A percentile compares a stretch with the other conserved stretches of the same genome.
Conservation (phyloP, 805 yeast species). For the Suhomyces sp. region DNA sequence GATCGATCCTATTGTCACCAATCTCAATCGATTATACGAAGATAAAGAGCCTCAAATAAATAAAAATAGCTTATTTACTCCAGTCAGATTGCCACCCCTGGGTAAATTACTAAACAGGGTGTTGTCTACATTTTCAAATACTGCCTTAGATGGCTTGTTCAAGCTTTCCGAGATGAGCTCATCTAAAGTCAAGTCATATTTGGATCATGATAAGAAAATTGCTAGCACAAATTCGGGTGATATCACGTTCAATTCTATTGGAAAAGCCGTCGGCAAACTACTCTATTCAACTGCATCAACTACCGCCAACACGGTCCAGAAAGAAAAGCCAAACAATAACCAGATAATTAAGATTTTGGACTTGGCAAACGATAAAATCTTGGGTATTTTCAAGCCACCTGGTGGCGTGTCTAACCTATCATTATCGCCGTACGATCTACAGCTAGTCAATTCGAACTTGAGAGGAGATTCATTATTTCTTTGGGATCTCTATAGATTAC, state of each 20-base stretch:
- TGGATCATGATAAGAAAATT: slow-evolving; percentile 17
- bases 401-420: slow-evolving; percentile 61
- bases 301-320: slow-evolving; percentile 24
- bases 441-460: slow-evolving; percentile 49
- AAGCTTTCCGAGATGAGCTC: slow-evolving; percentile 50
- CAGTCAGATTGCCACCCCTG: slow-evolving; percentile 45
- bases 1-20: slow-evolving; percentile 9
- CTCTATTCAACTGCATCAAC: slow-evolving; percentile 33
- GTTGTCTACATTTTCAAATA: slow-evolving; percentile 46
- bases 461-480: slow-evolving; percentile 63
- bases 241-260: slow-evolving; percentile 26
- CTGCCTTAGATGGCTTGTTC: slow-evolving; percentile 51
- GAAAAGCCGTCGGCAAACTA: slow-evolving; percentile 30
- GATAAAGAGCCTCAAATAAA: neutral
- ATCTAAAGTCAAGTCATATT: slow-evolving; percentile 39
- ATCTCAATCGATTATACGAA: neutral
- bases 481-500: slow-evolving; percentile 59
- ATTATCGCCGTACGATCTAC: slow-evolving; percentile 58
- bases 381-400: slow-evolving; percentile 52
- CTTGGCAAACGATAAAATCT: slow-evolving; percentile 35
- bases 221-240: slow-evolving; percentile 15
- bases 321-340: slow-evolving; percentile 28
- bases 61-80: slow-evolving; percentile 28
- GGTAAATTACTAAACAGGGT: slow-evolving; percentile 49
- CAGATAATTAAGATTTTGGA: slow-evolving; percentile 47